Percentiles rank a stretch among this genome's conserved stretches.
Evolutionary conservation across 2,329 filamentous ascomycete genomes (phyloP).

Genomic region (Sporothrix protearum): DNA sequence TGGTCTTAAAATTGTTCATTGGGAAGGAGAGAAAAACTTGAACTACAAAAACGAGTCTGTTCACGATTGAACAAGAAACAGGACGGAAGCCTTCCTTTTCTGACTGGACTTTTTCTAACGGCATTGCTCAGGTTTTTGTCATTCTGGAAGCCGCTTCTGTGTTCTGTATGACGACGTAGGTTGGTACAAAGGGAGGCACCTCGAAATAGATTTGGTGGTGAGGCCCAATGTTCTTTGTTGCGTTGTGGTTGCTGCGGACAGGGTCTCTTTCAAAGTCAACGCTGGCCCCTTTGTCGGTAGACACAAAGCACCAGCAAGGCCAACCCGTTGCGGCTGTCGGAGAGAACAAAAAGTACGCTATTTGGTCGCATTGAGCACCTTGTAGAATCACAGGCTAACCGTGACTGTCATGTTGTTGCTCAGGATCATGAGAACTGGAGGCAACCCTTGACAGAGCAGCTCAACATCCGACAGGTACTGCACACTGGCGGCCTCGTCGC

Average conservation of each 20-base stretch:
- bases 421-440: constrained; percentile 73
- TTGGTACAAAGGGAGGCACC: neutral
- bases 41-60: neutral
- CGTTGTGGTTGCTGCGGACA: neutral
- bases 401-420: constrained; percentile 90
- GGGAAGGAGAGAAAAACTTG: neutral
- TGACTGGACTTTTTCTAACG: neutral
- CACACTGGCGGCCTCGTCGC: constrained; percentile 65
- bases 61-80: constrained; percentile 15
- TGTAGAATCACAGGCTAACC: constrained; percentile 58
- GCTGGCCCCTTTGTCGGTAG: neutral
- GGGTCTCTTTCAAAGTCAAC: neutral
- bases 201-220: constrained; percentile 6
- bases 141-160: neutral
- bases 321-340: constrained; percentile 4
- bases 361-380: neutral
- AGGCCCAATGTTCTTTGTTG: neutral
- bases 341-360: neutral
- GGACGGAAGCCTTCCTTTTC: neutral
- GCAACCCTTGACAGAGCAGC: constrained; percentile 70
- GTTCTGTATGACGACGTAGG: neutral
- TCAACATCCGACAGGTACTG: constrained; percentile 75
- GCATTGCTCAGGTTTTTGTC: neutral
- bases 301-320: neutral
- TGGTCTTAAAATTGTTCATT: neutral